Base-by-base conservation (phyloP, 768 basidiomycete species). In the Termitomyces sp. region DNA sequence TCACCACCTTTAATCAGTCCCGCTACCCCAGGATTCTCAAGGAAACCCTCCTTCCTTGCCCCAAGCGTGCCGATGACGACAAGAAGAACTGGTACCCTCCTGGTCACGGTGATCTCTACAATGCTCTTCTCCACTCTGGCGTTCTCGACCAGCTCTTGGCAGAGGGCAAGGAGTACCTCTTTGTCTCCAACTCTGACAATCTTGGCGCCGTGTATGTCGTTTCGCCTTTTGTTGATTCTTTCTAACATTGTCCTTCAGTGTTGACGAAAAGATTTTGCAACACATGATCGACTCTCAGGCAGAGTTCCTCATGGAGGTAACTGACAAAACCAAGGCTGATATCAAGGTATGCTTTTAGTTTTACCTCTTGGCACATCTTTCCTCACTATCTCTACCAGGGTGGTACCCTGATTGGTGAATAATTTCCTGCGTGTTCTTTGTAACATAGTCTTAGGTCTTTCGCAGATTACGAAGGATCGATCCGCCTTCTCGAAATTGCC, bases 141-240 rank as follows among this genome's bases (percentile, higher is more conserved):
- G 85, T 94, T 52, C 81, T 98, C 61, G 92, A 96, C 68, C 87
- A 92, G 74, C 82, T 98, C 43, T 75, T 98, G 55, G 77, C 87
- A 12, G 89, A 92, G 63, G 95, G 95, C 72, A 97, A 96, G 72
- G 93, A 98, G 75, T 98, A 96, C 75, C 84, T 97, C 65, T 98
- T 97, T 69, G 92, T 94, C 54, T 96, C 94, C 72, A 98, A 98
- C 81, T 94, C 94, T 47, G 95, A 97, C 74, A 97, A 97, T 73
- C 73, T 98, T 68, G 94, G 94, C 69, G 95, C 94, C 61, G 87
- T 88, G 87, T 89, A 73, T 64, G 85, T 76, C 39, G 7, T 32
- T 39, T 8, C 37, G 7, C n/a, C n/a, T 31, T 47, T 2, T 48
- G 18, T 41, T 31, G 44, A 58, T 54, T 9, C 59, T 42, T 22